Conservation (phyloP, 2,329 filamentous ascomycete genomes). For the Ophiostoma quercus region DNA sequence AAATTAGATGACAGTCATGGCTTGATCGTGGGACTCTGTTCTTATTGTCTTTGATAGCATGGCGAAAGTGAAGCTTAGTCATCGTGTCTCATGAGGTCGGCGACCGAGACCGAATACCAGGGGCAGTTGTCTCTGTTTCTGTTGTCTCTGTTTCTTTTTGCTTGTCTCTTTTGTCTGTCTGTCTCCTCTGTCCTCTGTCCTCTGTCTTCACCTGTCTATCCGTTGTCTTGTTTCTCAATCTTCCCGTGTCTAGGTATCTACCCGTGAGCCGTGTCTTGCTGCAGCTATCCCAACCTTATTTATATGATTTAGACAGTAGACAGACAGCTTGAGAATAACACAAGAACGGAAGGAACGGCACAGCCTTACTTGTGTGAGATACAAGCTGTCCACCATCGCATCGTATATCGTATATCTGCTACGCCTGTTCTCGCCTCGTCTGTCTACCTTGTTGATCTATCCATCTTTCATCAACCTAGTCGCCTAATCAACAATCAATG, state of each 20-base stretch:
- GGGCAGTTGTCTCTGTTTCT: background rate
- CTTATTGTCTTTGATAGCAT: background rate
- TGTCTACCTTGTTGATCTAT: background rate
- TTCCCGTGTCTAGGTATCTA: background rate
- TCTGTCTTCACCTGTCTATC: background rate
- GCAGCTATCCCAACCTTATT: background rate
- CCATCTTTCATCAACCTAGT: too few species aligned
- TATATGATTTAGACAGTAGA: background rate
- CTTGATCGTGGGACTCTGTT: background rate
- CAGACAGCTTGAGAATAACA: too few species aligned
- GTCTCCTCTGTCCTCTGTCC: background rate
- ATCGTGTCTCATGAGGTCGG: background rate
- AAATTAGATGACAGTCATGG: slow-evolving; percentile 3
- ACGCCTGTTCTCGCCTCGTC: background rate
- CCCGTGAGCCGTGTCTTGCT: background rate
- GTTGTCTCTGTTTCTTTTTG: background rate
- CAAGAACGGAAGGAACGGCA: slow-evolving; percentile 3
- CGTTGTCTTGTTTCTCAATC: background rate
- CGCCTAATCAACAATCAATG: background rate
- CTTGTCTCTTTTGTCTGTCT: background rate
- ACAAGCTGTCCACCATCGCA: background rate
- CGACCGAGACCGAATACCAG: slow-evolving; percentile 1
- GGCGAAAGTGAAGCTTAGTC: background rate
- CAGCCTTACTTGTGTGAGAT: background rate
- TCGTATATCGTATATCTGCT: background rate